Percentiles rank a stretch among this genome's conserved stretches.
Conservation (phyloP, 2,329 filamentous ascomycete genomes). For the Thelonectria blattea region DNA sequence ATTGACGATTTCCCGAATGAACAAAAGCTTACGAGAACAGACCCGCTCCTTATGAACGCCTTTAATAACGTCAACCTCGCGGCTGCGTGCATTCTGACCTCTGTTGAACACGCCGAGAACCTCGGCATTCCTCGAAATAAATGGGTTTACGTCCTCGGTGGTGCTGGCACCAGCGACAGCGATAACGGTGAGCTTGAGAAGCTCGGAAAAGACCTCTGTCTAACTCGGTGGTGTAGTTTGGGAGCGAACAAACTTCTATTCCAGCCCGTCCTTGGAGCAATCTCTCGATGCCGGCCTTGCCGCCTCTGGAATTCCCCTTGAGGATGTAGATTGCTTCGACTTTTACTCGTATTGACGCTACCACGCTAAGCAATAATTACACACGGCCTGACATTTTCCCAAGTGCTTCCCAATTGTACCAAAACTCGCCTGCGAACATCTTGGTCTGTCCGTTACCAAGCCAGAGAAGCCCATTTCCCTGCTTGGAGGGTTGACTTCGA, state of each 20-base stretch:
- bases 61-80: constrained; percentile 73
- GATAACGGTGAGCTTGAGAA: constrained; percentile 50
- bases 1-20: neutral
- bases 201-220: rapidly evolving
- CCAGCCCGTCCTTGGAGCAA: constrained; percentile 62
- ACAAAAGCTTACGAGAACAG: constrained; percentile 42
- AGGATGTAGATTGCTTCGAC: constrained; percentile 66
- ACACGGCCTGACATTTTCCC: rapidly evolving
- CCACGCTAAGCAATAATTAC: neutral
- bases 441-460: constrained; percentile 56
- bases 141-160: constrained; percentile 70
- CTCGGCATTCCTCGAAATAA: constrained; percentile 60
- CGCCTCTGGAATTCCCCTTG: constrained; percentile 51
- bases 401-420: constrained; percentile 74
- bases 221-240: constrained; percentile 54
- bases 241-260: constrained; percentile 64
- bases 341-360: constrained; percentile 65
- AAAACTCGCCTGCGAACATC: constrained; percentile 67
- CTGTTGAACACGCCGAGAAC: constrained; percentile 57
- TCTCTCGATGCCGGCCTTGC: constrained; percentile 61
- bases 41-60: constrained; percentile 73
- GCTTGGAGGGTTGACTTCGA: constrained; percentile 70
- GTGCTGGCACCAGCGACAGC: constrained; percentile 65
- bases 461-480: constrained; percentile 62
- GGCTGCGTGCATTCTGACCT: constrained; percentile 65